Evolutionary conservation across 306 rosid genomes (phyloP).

Genomic region (Cucurbita maxima): DNA sequence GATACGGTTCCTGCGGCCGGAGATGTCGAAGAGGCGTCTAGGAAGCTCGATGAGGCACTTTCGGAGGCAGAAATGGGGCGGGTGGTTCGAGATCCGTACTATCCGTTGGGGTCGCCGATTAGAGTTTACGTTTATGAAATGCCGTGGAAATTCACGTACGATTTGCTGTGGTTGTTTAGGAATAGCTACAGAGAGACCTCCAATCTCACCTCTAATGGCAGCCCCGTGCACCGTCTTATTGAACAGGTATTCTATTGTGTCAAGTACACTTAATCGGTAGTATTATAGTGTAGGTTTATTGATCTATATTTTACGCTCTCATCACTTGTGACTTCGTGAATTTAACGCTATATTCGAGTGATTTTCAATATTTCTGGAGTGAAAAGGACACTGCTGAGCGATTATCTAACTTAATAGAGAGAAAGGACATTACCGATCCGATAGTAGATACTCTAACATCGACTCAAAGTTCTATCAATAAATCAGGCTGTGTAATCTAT

Average conservation of each 20-base stretch:
- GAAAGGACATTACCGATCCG: background rate
- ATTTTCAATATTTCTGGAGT: background rate
- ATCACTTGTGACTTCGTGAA: background rate
- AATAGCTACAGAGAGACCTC: conserved; percentile 47
- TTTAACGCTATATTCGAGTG: background rate
- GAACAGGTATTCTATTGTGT: conserved; percentile 41
- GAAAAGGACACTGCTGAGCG: background rate
- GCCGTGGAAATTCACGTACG: conserved; percentile 73
- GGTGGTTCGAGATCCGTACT: conserved; percentile 36
- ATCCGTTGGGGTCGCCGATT: conserved; percentile 32
- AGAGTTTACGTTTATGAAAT: conserved; percentile 76
- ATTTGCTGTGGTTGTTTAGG: conserved; percentile 57
- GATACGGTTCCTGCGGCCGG: background rate
- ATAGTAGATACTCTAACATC: background rate
- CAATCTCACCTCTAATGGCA: conserved; percentile 87
- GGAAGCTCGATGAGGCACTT: conserved; percentile 28
- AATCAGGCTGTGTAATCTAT: background rate
- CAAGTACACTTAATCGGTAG: no score
- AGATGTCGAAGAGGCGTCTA: conserved; percentile 4
- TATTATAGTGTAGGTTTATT: background rate
- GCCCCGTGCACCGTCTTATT: conserved; percentile 91
- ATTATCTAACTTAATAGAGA: background rate
- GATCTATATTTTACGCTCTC: background rate
- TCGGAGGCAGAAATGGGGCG: conserved; percentile 13
- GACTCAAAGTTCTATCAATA: background rate